Evolutionary conservation across 106 monocot species (phyloP), one percentile per base, ranked within the genome.

Genomic region (Allium sativum): DNA sequence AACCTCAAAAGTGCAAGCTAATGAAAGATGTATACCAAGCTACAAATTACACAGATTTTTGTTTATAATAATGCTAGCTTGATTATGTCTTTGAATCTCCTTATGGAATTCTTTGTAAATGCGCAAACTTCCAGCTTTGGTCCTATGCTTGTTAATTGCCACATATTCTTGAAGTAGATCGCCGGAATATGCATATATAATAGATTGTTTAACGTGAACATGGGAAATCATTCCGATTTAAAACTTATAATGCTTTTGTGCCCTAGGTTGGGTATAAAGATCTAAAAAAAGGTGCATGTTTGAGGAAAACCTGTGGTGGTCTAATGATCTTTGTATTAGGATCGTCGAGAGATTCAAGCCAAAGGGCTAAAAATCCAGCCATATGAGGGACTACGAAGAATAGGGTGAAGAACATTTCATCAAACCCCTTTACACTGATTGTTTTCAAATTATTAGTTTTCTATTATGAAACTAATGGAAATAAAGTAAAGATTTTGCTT

Each of bases 281-380:
- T 31, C 5, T 31, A 2, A 31, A 31, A n/a, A 31, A 5, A 31
- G 0, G 31, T 31, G 31, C 31, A 2, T 31, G 31, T 31, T 2
- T 5, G 31, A 31, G 31, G 31, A 31, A 31, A 46, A 96, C 96
- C 96, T 96, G 75, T 56, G 87, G 96, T 12, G 90, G 96, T 60
- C 96, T 84, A 78, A 91, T 91, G 62, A 96, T 96, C 75, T 96
- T 96, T 18, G 87, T 91, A 58, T 96, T 90, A 56, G 96, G 91
- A 77, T 91, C 96, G 82, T 90, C 81, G n/a, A 96, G 86, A 12
- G 96, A 96, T 60, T 96, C 96, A 47, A 81, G 74, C 96, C 96
- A 96, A 63, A 91, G 96, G 45, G 90, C 74, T 46, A 96, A 70
- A 45, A 80, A 96, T 21, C 96, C 96, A 75, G 87, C 90, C 96